phyloP scores from a whole-genome alignment of 805 yeast genomes.

The Maudiozyma serrabonitensis region DNA sequence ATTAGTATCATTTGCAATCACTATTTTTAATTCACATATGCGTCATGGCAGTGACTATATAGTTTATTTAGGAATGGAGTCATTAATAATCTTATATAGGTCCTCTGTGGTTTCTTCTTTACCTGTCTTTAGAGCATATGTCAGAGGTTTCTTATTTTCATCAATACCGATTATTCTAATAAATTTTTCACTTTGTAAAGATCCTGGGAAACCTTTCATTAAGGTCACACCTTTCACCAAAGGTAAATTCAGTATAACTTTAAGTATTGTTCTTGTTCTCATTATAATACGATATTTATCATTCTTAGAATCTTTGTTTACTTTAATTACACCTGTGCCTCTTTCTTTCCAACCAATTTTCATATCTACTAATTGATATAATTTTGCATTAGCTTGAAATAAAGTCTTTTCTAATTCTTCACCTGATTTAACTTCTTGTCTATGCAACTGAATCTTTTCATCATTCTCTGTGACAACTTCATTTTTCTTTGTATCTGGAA shows the following conservation, averaged over 20 bases:
- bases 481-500: neutral
- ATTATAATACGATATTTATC: slow-evolving; percentile 64
- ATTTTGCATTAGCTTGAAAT: slow-evolving; percentile 63
- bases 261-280: slow-evolving; percentile 81
- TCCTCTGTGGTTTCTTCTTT: slow-evolving; percentile 50
- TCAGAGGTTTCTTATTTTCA: slow-evolving; percentile 58
- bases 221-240: slow-evolving; percentile 53
- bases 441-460: slow-evolving; percentile 42
- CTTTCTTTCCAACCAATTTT: slow-evolving; percentile 90
- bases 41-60: neutral
- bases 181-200: slow-evolving; percentile 75
- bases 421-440: slow-evolving; percentile 64
- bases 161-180: slow-evolving; percentile 64
- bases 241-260: slow-evolving; percentile 72
- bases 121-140: slow-evolving; percentile 71
- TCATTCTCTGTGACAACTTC: slow-evolving; percentile 9
- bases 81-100: slow-evolving; percentile 35
- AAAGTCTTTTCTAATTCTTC: slow-evolving; percentile 76
- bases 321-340: slow-evolving; percentile 81
- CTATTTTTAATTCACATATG: too few species aligned
- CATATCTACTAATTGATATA: slow-evolving; percentile 62
- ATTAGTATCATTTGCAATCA: neutral
- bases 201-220: slow-evolving; percentile 75
- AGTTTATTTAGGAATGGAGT: slow-evolving; percentile 10
- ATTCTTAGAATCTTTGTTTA: slow-evolving; percentile 40